Conservation (phyloP, 2,329 filamentous ascomycete genomes). For the Emydomyces testavorans region DNA sequence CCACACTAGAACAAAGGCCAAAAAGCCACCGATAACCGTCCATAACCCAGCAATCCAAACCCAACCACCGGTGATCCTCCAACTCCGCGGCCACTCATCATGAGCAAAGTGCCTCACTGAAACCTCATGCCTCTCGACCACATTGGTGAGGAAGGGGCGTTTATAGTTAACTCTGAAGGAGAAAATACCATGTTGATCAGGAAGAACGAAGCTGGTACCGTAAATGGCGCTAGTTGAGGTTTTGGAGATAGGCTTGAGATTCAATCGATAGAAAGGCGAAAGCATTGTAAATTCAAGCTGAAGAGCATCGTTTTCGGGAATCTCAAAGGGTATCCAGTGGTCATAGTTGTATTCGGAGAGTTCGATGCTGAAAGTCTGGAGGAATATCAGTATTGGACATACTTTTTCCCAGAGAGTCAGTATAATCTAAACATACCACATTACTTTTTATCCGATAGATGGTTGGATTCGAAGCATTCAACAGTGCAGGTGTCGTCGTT, state of each 20-base stretch:
- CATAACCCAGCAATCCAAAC: conserved; percentile 86
- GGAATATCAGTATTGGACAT: conserved; percentile 9
- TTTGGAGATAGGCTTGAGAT: conserved; percentile 48
- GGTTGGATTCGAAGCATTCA: conserved; percentile 54
- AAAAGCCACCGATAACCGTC: conserved; percentile 70
- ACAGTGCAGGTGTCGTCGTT: conserved; percentile 41
- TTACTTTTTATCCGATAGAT: conserved; percentile 97
- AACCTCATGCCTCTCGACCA: conserved; percentile 91
- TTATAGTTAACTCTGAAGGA: conserved; percentile 98
- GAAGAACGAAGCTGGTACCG: conserved; percentile 63
- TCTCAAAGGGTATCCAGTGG: conserved; percentile 61
- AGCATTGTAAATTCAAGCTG: conserved; percentile 99
- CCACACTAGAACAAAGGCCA: conserved; percentile 80
- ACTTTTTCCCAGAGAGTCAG: neutral
- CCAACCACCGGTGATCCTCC: conserved; percentile 80
- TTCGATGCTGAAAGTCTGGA: conserved; percentile 71
- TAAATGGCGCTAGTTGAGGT: conserved; percentile 62
- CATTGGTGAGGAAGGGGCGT: conserved; percentile 73
- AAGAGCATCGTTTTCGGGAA: conserved; percentile 58
- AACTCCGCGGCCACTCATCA: conserved; percentile 90
- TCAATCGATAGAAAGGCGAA: conserved; percentile 85
- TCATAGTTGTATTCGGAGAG: conserved; percentile 73
- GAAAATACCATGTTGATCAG: conserved; percentile 98
- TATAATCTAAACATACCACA: conserved; percentile 54
- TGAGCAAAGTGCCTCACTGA: conserved; percentile 94